Conservation (phyloP, 2,329 filamentous ascomycete genomes). For the Leptographium radiaticola region DNA sequence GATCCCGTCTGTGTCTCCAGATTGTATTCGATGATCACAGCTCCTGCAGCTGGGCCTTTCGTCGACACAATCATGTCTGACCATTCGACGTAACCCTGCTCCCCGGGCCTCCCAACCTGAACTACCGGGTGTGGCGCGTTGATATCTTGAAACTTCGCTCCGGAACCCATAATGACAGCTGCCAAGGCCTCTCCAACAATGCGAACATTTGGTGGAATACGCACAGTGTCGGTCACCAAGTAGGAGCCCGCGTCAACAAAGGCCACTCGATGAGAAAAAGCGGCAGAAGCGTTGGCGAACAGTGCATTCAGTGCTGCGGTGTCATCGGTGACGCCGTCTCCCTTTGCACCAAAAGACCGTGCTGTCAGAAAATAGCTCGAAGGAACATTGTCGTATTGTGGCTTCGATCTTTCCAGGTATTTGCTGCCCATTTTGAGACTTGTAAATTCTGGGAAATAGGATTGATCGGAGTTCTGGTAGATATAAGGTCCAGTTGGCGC, state of each 20-base stretch:
- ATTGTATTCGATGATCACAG: constrained; percentile 63
- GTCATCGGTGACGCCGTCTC: constrained; percentile 64
- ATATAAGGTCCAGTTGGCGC: constrained; percentile 28
- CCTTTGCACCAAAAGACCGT: constrained; percentile 53
- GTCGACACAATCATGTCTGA: constrained; percentile 61
- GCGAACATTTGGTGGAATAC: constrained; percentile 33
- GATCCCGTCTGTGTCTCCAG: constrained; percentile 30
- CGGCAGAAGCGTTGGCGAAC: constrained; percentile 18
- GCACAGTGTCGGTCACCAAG: constrained; percentile 40
- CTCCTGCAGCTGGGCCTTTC: constrained; percentile 52
- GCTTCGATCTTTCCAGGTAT: constrained; percentile 65
- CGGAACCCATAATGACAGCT: constrained; percentile 42
- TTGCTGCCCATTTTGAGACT: constrained; percentile 37
- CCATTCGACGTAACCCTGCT: constrained; percentile 54
- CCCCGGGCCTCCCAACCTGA: constrained; percentile 44
- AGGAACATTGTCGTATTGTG: constrained; percentile 53
- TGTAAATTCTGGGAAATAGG: constrained; percentile 31
- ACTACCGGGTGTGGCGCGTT: constrained; percentile 50
- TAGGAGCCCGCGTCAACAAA: constrained; percentile 54
- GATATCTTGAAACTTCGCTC: constrained; percentile 41
- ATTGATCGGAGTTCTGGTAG: constrained; percentile 29
- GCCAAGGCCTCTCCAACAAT: constrained; percentile 48
- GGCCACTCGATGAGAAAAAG: constrained; percentile 32
- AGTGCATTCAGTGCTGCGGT: constrained; percentile 52
- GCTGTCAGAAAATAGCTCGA: constrained; percentile 53